phyloP scores from a whole-genome alignment of 306 rosid species.

The Mucuna pruriens region DNA sequence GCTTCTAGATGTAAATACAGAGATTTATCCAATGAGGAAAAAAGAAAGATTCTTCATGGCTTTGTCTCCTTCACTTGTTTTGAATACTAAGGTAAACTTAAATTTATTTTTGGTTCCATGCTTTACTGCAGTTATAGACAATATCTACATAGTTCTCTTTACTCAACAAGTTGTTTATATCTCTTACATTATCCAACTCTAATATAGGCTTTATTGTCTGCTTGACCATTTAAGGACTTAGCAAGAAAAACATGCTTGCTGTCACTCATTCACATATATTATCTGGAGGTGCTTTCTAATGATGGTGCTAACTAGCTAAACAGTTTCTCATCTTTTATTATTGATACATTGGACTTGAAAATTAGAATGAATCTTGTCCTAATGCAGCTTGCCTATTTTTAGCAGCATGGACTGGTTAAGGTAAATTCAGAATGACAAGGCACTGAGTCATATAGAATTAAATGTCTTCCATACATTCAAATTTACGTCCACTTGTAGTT shows the following conservation, averaged over 20 bases:
- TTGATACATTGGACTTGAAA: neutral
- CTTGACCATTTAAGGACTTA: neutral
- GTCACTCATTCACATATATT: neutral
- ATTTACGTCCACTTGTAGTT: neutral
- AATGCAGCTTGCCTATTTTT: slow-evolving; percentile 16
- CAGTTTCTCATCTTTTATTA: neutral
- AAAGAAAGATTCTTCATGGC: slow-evolving; percentile 74
- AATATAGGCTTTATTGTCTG: neutral
- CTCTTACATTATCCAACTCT: neutral
- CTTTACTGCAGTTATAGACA: neutral
- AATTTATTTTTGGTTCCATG: neutral
- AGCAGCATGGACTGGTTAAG: neutral
- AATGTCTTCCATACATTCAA: neutral
- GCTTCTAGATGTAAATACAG: slow-evolving; percentile 79
- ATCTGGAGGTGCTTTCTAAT: neutral
- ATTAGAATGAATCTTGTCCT: neutral
- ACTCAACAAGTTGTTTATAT: neutral
- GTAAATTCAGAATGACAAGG: neutral
- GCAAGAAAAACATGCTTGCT: neutral
- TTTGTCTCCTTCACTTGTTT: slow-evolving; percentile 72
- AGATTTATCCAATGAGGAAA: slow-evolving; percentile 74
- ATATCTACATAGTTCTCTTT: neutral
- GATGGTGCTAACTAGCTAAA: neutral
- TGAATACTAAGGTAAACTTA: slow-evolving; percentile 59
- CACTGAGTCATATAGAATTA: neutral